phyloP scores from a whole-genome alignment of 495 filamentous ascomycete genomes.

The Penicillium argentinense region DNA sequence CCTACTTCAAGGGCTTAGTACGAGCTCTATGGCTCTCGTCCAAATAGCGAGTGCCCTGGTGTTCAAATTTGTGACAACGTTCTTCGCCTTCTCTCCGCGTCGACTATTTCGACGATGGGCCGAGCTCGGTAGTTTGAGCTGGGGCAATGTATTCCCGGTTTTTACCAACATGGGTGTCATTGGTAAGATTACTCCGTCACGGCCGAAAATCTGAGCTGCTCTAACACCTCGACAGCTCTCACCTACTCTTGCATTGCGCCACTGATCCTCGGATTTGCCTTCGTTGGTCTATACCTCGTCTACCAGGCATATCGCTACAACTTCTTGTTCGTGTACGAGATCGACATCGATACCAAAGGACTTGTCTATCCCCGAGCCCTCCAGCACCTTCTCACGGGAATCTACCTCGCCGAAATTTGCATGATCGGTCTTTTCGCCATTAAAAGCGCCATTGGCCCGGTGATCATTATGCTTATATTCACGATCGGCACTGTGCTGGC shows the following conservation, averaged over 20 bases:
- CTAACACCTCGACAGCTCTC: constrained; percentile 45
- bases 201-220: not conserved
- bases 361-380: constrained; percentile 83
- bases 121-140: constrained; percentile 60
- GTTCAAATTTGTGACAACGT: constrained; percentile 71
- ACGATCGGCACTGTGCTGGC: constrained; percentile 74
- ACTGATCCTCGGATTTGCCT: constrained; percentile 78
- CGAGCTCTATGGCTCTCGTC: constrained; percentile 69
- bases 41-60: constrained; percentile 72
- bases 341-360: constrained; percentile 81
- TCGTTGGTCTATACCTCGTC: constrained; percentile 74
- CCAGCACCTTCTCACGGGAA: constrained; percentile 79
- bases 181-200: constrained; percentile 33
- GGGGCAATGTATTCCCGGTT: constrained; percentile 83
- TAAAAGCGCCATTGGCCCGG: constrained; percentile 65
- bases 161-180: constrained; percentile 89
- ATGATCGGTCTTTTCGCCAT: constrained; percentile 84
- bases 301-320: constrained; percentile 93
- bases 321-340: constrained; percentile 82
- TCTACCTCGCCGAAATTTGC: constrained; percentile 81
- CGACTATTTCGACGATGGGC: constrained; percentile 64
- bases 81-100: constrained; percentile 63
- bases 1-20: constrained; percentile 78
- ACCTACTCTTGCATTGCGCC: constrained; percentile 86
- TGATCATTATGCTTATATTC: constrained; percentile 77